These are phyloP conservation scores for Pseudocercospora macadamiae DNA, from an alignment of 2,329 filamentous ascomycete genomes.

Conservation along the genomic window DNA sequence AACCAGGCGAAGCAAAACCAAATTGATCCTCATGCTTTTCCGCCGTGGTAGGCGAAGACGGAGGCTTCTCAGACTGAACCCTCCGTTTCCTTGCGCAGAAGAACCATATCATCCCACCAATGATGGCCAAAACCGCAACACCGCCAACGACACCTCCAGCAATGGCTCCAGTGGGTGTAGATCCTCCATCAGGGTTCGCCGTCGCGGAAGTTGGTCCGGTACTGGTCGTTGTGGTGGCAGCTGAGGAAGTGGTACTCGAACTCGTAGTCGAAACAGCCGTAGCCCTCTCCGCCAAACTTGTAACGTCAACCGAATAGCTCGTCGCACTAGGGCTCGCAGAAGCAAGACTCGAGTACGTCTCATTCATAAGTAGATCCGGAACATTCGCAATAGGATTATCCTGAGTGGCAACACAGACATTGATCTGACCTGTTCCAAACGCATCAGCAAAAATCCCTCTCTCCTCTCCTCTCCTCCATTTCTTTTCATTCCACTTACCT, in stretches of 20 bases:
- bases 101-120: slow-evolving; percentile 18
- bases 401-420: slow-evolving; percentile 20
- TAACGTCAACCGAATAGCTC: slow-evolving; percentile 17
- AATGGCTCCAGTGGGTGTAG: slow-evolving; percentile 35
- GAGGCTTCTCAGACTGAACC: neutral
- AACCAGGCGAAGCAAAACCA: neutral
- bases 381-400: slow-evolving; percentile 21
- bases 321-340: slow-evolving; percentile 17
- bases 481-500: slow-evolving; percentile 12
- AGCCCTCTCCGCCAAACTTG: slow-evolving; percentile 6
- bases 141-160: slow-evolving; percentile 43
- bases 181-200: neutral
- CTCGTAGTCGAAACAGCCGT: neutral
- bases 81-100: slow-evolving; percentile 14
- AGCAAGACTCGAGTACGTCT: slow-evolving; percentile 18
- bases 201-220: neutral
- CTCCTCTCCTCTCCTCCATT: neutral
- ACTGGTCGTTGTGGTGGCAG: neutral
- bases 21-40: slow-evolving; percentile 8
- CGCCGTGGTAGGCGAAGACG: neutral
- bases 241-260: neutral
- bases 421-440: slow-evolving; percentile 18
- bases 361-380: slow-evolving; percentile 12
- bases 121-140: slow-evolving; percentile 28
- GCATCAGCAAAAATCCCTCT: neutral